Percentiles rank a stretch among this genome's conserved stretches.
phyloP scores from a whole-genome alignment of 2,329 filamentous ascomycete species.

The Lecanicillium sp. region DNA sequence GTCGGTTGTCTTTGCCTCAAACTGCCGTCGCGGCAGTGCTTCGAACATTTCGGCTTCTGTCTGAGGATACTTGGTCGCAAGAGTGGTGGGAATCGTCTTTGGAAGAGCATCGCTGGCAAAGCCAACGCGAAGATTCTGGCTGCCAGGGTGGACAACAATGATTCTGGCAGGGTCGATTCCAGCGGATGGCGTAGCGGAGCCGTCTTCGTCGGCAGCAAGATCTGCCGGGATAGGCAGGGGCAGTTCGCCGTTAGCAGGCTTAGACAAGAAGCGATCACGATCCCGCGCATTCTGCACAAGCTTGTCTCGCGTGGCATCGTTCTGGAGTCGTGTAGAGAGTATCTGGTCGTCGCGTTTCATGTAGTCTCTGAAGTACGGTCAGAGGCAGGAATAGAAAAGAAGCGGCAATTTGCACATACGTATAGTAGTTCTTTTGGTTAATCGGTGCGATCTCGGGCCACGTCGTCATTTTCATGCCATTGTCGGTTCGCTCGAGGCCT shows the following conservation, averaged over 20 bases:
- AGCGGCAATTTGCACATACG: slow-evolving; percentile 43
- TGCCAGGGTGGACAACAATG: slow-evolving; percentile 91
- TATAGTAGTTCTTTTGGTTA: slow-evolving; percentile 99
- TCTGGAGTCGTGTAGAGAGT: slow-evolving; percentile 77
- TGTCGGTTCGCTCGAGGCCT: slow-evolving; percentile 95
- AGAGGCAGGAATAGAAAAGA: background rate
- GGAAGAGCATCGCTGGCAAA: slow-evolving; percentile 93
- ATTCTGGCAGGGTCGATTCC: slow-evolving; percentile 75
- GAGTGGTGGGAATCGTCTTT: slow-evolving; percentile 87
- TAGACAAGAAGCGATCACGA: slow-evolving; percentile 74
- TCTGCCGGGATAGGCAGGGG: slow-evolving; percentile 48
- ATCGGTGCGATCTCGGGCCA: slow-evolving; percentile 92
- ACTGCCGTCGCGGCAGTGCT: slow-evolving; percentile 64
- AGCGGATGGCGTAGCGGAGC: slow-evolving; percentile 45
- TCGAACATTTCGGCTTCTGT: slow-evolving; percentile 80
- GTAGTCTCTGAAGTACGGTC: slow-evolving; percentile 60
- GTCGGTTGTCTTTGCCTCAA: slow-evolving; percentile 55
- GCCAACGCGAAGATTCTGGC: slow-evolving; percentile 89
- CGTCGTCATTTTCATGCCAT: slow-evolving; percentile 90
- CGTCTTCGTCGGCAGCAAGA: slow-evolving; percentile 49
- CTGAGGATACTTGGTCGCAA: slow-evolving; percentile 68
- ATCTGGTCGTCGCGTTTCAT: slow-evolving; percentile 98
- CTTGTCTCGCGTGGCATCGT: slow-evolving; percentile 75
- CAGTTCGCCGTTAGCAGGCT: slow-evolving; percentile 60
- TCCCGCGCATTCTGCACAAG: slow-evolving; percentile 84